Evolutionary conservation across 139 green algal genomes (phyloP), one percentile per base, ranked within the genome.

Genomic region (Eudorina sp.): DNA sequence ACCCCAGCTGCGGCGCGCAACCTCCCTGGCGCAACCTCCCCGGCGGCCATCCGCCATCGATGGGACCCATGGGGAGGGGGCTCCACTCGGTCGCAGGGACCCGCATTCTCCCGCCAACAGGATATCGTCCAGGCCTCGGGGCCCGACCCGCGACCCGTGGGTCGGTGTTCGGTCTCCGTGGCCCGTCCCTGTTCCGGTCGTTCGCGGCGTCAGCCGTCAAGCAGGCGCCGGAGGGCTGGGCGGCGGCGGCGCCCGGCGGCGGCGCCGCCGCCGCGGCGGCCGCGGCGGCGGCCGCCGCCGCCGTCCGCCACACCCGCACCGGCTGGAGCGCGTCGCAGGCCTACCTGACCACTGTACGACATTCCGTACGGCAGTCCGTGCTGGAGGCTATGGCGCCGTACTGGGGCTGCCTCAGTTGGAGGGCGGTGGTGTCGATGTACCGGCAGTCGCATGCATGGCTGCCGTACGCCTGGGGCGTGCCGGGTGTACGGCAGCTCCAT

Each of bases 401-500:
- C 81, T 78, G 45, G 31, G 64, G 81, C 43, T 25, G 62, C 45
- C n/a, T 78, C 7, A 87, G 64, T 45, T 78, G 81, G 81, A 2
- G 23, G 9, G 62, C 81, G 45, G 31, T 78, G 21, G 21, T 53
- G 31, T 19, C 16, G 60, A 40, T 76, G 80, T 48, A 46, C 21
- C 34, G 7, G 38, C 53, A 72, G 53, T 84, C 53, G 3, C 14
- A 40, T 9, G n/a, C 46, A 6, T 48, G 27, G 48, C 79, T 62
- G 58, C 55, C 58, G 53, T 70, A 53, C 79, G 79, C 55, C 11
- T 74, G 79, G 79, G 41, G 60, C 43, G n/a, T 86, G 60, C 80
- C 62, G 0, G 45, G 41, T 53, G 62, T 68, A 38, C 81, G 81
- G 62, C 62, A 78, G 81, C 45, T 87, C 16, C 89, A 92, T 40